Evolutionary conservation across 2,329 filamentous ascomycete species (phyloP).

Genomic region (Sodiomyces alkalinus): DNA sequence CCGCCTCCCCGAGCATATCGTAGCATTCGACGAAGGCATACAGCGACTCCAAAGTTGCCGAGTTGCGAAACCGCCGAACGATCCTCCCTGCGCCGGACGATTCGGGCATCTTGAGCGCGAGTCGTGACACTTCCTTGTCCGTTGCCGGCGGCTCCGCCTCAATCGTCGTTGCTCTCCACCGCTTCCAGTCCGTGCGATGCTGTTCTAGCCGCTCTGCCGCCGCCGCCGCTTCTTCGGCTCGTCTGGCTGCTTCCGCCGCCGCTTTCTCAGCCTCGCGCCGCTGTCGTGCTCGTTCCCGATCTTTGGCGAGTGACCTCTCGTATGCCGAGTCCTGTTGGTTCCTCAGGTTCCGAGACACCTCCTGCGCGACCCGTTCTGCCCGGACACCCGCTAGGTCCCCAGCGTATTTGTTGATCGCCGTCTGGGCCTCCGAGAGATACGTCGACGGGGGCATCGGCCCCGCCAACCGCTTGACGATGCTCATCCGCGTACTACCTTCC

Average conservation of each 20-base stretch:
- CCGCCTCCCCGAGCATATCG: constrained; percentile 35
- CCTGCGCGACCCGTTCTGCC: constrained; percentile 63
- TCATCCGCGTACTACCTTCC: constrained; percentile 77
- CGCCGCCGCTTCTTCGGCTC: constrained; percentile 43
- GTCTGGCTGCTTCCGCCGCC: constrained; percentile 51
- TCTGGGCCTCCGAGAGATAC: constrained; percentile 62
- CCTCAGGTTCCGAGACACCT: constrained; percentile 67
- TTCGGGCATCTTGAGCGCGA: constrained; percentile 49
- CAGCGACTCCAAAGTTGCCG: constrained; percentile 69
- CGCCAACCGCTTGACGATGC: constrained; percentile 63
- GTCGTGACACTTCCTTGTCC: constrained; percentile 56
- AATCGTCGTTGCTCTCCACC: constrained; percentile 60
- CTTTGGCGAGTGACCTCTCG: constrained; percentile 75
- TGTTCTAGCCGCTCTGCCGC: constrained; percentile 36
- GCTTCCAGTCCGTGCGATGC: constrained; percentile 52
- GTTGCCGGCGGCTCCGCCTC: constrained; percentile 48
- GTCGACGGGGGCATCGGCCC: constrained; percentile 55
- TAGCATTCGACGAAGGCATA: constrained; percentile 96
- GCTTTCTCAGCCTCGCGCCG: constrained; percentile 61
- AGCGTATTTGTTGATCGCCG: constrained; percentile 60
- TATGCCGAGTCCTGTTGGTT: constrained; percentile 87
- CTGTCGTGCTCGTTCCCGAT: constrained; percentile 69
- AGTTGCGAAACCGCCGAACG: constrained; percentile 55
- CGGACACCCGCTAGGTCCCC: constrained; percentile 60
- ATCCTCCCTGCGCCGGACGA: constrained; percentile 52